These are phyloP conservation scores for Cytospora leucostoma DNA, from an alignment of 2,329 filamentous ascomycete genomes.

Conservation along the genomic window DNA sequence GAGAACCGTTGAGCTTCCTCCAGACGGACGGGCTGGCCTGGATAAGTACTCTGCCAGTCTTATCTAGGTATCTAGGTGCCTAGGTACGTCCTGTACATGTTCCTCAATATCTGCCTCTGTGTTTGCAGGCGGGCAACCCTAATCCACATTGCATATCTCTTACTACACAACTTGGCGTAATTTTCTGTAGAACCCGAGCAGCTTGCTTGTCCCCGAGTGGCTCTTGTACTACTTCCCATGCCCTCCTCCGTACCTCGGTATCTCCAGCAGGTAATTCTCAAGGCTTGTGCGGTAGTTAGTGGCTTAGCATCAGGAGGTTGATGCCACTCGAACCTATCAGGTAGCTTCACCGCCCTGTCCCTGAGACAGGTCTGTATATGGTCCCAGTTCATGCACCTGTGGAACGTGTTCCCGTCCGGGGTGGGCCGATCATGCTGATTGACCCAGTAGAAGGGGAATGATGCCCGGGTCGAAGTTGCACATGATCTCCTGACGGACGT, in stretches of 20 bases:
- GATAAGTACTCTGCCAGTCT: too few relatives aligned
- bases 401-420: slow-evolving; percentile 10
- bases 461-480: slow-evolving; percentile 12
- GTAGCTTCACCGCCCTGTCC: slow-evolving; percentile 2
- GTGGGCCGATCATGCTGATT: slow-evolving; percentile 10
- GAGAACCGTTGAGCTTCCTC: not conserved
- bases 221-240: too few relatives aligned
- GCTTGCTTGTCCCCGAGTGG: too few relatives aligned
- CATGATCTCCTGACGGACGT: slow-evolving; percentile 10
- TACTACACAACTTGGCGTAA: too few relatives aligned
- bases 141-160: too few relatives aligned
- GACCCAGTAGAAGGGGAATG: slow-evolving; percentile 13
- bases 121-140: too few relatives aligned
- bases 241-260: too few relatives aligned
- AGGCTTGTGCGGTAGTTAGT: slow-evolving; percentile 6
- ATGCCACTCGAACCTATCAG: slow-evolving; percentile 2
- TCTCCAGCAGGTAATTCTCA: too few relatives aligned
- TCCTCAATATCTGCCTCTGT: too few relatives aligned
- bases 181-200: too few relatives aligned
- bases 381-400: slow-evolving; percentile 12
- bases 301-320: slow-evolving; percentile 7
- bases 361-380: not conserved
- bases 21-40: not conserved
- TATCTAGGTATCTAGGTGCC: too few relatives aligned
- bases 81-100: too few relatives aligned